Evolutionary conservation across 352 stramenopile genomes (phyloP).

Genomic region (Pythium aquatile): DNA sequence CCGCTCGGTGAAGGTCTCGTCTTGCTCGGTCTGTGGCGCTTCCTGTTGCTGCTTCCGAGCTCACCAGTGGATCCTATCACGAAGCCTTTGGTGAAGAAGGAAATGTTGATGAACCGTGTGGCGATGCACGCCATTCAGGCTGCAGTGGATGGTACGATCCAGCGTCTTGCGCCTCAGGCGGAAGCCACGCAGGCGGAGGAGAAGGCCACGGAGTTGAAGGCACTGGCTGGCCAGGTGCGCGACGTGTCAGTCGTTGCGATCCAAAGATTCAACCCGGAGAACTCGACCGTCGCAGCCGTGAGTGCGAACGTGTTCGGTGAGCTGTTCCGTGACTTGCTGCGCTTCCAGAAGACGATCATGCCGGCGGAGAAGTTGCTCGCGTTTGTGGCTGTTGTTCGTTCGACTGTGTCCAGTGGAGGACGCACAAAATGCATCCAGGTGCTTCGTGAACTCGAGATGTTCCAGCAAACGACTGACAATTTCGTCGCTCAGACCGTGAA

Average conservation of each 20-base stretch:
- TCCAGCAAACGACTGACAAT: slow-evolving; percentile 86
- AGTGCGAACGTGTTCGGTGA: slow-evolving; percentile 50
- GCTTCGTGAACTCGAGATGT: slow-evolving; percentile 84
- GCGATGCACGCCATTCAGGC: slow-evolving; percentile 64
- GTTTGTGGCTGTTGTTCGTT: slow-evolving; percentile 40
- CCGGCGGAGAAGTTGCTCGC: slow-evolving; percentile 52
- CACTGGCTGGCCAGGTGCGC: slow-evolving; percentile 20
- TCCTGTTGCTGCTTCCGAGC: slow-evolving; percentile 91
- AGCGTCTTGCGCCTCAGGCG: slow-evolving; percentile 50
- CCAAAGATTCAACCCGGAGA: slow-evolving; percentile 29
- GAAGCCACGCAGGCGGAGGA: slow-evolving; percentile 12
- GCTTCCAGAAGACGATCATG: slow-evolving; percentile 79
- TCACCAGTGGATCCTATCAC: slow-evolving; percentile 95
- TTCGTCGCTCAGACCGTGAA: slow-evolving; percentile 63
- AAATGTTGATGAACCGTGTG: slow-evolving; percentile 89
- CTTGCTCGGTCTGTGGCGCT: slow-evolving; percentile 91
- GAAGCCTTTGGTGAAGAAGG: slow-evolving; percentile 93
- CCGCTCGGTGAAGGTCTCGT: slow-evolving; percentile 77
- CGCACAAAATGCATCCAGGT: slow-evolving; percentile 60
- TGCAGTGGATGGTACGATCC: slow-evolving; percentile 54
- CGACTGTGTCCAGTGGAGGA: slow-evolving; percentile 25
- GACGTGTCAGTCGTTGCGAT: slow-evolving; percentile 29
- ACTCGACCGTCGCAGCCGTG: background rate
- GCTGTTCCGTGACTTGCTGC: slow-evolving; percentile 69
- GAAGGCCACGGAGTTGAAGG: background rate